A percentile compares a stretch with the other conserved stretches of the same genome.
These are phyloP conservation scores for Eustoma russellianum DNA, from an alignment of 257 asterid species.

Conservation along the genomic window DNA sequence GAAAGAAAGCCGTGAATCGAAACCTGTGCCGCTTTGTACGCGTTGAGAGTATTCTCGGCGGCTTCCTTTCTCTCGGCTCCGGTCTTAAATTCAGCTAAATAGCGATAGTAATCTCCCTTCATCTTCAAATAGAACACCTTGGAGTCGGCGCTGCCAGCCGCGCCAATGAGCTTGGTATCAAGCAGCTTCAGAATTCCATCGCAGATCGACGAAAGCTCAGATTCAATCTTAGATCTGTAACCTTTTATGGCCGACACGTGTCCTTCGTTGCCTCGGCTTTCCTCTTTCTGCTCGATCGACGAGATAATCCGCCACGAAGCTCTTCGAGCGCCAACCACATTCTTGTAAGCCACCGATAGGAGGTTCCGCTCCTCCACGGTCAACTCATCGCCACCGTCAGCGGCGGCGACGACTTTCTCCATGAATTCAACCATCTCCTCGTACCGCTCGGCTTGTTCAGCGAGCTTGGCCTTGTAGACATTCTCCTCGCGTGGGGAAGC, in stretches of 20 bases:
- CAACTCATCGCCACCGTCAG: constrained; percentile 58
- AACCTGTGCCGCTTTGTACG: constrained; percentile 90
- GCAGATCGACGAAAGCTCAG: constrained; percentile 64
- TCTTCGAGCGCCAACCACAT: constrained; percentile 77
- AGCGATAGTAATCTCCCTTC: constrained; percentile 85
- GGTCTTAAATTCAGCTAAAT: constrained; percentile 73
- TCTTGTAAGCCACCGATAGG: constrained; percentile 68
- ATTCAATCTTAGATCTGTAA: constrained; percentile 79
- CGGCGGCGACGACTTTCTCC: constrained; percentile 74
- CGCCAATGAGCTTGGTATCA: constrained; percentile 62
- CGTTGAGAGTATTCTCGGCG: constrained; percentile 82
- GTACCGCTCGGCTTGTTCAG: constrained; percentile 91
- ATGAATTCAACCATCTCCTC: constrained; percentile 94
- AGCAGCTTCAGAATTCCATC: constrained; percentile 68
- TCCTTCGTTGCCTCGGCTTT: constrained; percentile 73
- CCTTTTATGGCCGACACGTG: constrained; percentile 57
- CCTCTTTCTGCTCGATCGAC: constrained; percentile 83
- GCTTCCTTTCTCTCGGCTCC: constrained; percentile 74
- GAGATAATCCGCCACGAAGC: constrained; percentile 77
- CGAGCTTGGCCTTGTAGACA: constrained; percentile 85
- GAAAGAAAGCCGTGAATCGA: background rate
- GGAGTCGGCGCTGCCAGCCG: constrained; percentile 58
- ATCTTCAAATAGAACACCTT: constrained; percentile 87
- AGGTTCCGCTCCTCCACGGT: constrained; percentile 82
- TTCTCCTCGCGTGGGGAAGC: constrained; percentile 75